Conservation (phyloP, 345 rosid genomes). For the Populus nigra region DNA sequence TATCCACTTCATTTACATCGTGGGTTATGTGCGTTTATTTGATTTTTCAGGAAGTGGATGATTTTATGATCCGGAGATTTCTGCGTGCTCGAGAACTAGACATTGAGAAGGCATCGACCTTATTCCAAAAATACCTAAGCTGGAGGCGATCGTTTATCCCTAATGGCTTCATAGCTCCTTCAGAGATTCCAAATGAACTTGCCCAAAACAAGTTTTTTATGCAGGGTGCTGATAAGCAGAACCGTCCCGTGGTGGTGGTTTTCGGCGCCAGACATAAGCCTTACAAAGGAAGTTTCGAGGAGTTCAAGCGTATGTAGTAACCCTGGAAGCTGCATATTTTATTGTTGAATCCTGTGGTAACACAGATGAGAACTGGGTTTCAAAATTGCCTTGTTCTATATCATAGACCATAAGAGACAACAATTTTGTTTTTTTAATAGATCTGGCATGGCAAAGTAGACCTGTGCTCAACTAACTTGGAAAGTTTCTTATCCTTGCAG, state of each 20-base stretch:
- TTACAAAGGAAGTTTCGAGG: conserved; percentile 58
- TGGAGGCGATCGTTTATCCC: conserved; percentile 65
- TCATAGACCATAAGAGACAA: background rate
- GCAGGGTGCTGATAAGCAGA: conserved; percentile 73
- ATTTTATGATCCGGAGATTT: conserved; percentile 74
- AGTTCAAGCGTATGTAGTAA: conserved; percentile 62
- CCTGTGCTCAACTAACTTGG: background rate
- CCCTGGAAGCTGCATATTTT: background rate
- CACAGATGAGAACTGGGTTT: background rate
- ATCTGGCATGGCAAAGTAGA: background rate
- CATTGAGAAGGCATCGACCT: conserved; percentile 72
- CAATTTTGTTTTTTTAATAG: background rate
- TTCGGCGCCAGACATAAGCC: conserved; percentile 67
- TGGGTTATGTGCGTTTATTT: background rate
- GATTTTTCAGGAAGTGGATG: conserved; percentile 63
- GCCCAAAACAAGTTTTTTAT: conserved; percentile 63
- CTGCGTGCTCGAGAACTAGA: conserved; percentile 82
- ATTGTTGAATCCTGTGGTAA: background rate
- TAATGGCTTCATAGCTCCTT: conserved; percentile 48
- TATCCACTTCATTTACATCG: background rate
- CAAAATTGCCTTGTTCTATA: background rate
- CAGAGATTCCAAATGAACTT: conserved; percentile 57
- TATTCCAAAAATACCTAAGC: conserved; percentile 65
- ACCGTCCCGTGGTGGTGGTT: conserved; percentile 60
- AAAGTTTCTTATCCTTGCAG: conserved; percentile 26